A percentile compares a stretch with the other conserved stretches of the same genome.
Conservation (phyloP, 306 rosid genomes). For the Casuarina equisetifolia region DNA sequence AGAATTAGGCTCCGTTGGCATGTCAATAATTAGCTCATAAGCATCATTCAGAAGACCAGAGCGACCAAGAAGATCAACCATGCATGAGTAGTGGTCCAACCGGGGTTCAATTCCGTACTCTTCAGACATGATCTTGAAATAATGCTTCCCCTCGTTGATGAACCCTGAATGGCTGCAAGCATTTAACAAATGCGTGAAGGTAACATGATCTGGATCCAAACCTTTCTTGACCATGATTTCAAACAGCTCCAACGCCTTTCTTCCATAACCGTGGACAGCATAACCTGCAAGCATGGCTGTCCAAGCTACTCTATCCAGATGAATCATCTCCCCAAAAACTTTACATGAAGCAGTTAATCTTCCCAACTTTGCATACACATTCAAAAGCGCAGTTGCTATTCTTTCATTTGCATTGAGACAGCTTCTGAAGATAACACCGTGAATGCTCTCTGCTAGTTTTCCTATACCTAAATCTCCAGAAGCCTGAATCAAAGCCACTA, state of each 20-base stretch:
- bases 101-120: constrained; percentile 55
- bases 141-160: constrained; percentile 56
- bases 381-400: constrained; percentile 54
- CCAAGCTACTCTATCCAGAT: constrained; percentile 71
- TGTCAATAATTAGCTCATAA: constrained; percentile 49
- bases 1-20: constrained; percentile 73
- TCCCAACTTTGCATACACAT: constrained; percentile 68
- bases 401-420: constrained; percentile 45
- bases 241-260: constrained; percentile 55
- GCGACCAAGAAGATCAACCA: constrained; percentile 88
- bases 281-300: constrained; percentile 78
- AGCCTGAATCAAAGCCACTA: constrained; percentile 60
- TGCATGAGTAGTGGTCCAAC: constrained; percentile 78
- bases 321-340: constrained; percentile 50
- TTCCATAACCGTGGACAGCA: constrained; percentile 65
- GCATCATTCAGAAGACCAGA: constrained; percentile 60
- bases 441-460: constrained; percentile 55
- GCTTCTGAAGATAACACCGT: constrained; percentile 42
- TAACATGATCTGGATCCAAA: constrained; percentile 69
- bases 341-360: constrained; percentile 48
- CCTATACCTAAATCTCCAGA: constrained; percentile 48
- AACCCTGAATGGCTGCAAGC: constrained; percentile 91
- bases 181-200: constrained; percentile 74
- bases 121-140: constrained; percentile 55
- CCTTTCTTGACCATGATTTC: constrained; percentile 48